These are phyloP conservation scores for Diaporthe sp. DNA, from an alignment of 2,329 filamentous ascomycete species.

Conservation along the genomic window DNA sequence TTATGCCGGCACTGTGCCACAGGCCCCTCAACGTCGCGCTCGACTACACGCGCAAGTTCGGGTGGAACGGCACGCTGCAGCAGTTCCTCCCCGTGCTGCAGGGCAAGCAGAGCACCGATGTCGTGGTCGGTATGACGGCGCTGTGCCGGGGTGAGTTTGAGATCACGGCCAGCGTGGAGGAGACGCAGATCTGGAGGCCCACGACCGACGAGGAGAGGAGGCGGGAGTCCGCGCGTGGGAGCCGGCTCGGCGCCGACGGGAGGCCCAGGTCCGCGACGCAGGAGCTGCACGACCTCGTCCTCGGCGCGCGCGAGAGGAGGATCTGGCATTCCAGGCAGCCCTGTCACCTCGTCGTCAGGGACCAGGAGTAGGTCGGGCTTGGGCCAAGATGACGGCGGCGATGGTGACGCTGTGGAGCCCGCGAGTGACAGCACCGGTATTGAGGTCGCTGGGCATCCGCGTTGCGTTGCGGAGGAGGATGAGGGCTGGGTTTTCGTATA, in stretches of 20 bases:
- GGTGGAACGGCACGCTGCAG: conserved; percentile 89
- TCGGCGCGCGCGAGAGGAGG: conserved; percentile 72
- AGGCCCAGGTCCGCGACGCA: conserved; percentile 67
- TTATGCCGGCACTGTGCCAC: conserved; percentile 83
- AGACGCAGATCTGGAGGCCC: conserved; percentile 71
- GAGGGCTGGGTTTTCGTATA: conserved; percentile 18
- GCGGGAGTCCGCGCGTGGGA: conserved; percentile 45
- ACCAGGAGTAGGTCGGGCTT: conserved; percentile 50
- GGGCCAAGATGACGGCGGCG: not conserved
- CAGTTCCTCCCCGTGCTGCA: conserved; percentile 75
- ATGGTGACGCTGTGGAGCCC: not conserved
- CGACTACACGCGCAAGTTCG: conserved; percentile 85
- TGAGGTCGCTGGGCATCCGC: not conserved
- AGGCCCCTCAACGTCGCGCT: conserved; percentile 80
- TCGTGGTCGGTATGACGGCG: conserved; percentile 79
- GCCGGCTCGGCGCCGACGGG: conserved; percentile 45
- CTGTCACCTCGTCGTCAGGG: conserved; percentile 67
- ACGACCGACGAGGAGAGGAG: conserved; percentile 49
- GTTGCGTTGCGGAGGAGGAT: not conserved
- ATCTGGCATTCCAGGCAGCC: conserved; percentile 75
- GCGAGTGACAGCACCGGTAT: not conserved
- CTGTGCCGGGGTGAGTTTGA: conserved; percentile 88
- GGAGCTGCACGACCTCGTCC: conserved; percentile 69
- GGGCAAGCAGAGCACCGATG: conserved; percentile 70
- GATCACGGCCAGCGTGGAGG: conserved; percentile 84